phyloP scores from a whole-genome alignment of 306 rosid species.

The Vachellia collinsii region DNA sequence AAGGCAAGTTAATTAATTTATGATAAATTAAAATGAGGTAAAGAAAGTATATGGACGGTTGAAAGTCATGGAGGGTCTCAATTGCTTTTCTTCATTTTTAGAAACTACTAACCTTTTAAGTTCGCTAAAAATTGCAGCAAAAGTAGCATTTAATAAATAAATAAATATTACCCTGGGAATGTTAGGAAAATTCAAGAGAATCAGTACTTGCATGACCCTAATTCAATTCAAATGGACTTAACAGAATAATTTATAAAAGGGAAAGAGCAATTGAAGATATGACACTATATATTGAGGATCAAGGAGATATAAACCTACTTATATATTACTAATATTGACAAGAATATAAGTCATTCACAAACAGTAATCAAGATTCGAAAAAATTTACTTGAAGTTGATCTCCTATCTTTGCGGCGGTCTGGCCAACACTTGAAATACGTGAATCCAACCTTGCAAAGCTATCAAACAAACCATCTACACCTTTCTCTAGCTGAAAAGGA shows the following conservation, averaged over 20 bases:
- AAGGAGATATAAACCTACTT: conserved; percentile 17
- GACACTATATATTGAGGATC: conserved; percentile 33
- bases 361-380: conserved; percentile 34
- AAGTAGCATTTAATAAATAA: not conserved
- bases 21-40: not conserved
- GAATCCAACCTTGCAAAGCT: conserved; percentile 99
- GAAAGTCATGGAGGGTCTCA: not conserved
- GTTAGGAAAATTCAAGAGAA: not conserved
- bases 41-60: not conserved
- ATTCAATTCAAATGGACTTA: not conserved
- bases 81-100: too few species aligned
- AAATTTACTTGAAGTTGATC: conserved; percentile 96
- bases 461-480: conserved; percentile 96
- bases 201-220: not conserved
- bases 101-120: not conserved
- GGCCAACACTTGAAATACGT: conserved; percentile 99
- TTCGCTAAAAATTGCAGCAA: not conserved
- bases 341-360: conserved; percentile 30
- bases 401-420: conserved; percentile 99
- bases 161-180: not conserved
- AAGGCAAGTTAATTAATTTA: not conserved
- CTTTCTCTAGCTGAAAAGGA: conserved; percentile 87
- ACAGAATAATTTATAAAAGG: not conserved
- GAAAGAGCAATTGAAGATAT: not conserved
- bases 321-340: conserved; percentile 27